Base-by-base conservation (phyloP, 2,329 filamentous ascomycete genomes). In the Microdochium paspali region DNA sequence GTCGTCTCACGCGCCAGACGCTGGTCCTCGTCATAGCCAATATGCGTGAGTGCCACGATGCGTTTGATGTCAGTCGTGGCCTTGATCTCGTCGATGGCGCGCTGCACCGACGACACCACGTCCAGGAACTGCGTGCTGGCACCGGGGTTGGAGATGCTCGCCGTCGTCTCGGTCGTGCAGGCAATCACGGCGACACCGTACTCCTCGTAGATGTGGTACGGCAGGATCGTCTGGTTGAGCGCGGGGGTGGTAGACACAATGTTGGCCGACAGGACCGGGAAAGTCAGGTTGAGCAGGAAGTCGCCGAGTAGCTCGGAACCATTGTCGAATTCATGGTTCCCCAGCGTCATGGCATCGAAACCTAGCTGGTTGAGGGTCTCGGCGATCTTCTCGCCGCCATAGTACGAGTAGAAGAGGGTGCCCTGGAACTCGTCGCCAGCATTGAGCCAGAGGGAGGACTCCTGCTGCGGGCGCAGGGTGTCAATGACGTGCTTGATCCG, bases 391-490 rank as follows among this genome's bases (percentile, higher is more conserved):
- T 83, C 79, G 23, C 79, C 78, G 15, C 76, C 75, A 56, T 85
- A 85, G 61, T 76, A 84, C 3, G 73, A 74, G 65, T 82, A 85
- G 67, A 83, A 85, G 7, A 84, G 68, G 0, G 82, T 85, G 47
- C 82, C 81, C 55, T 84, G 78, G 58, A 85, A 85, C 58, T 85
- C 82, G 54, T 85, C 82, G n/a, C 82, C 82, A 2, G 76, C 77
- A 48, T 85, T 82, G 43, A 85, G 66, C 65, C 79, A 77, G 15
- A 85, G 66, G 47, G 77, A 79, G 57, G 83, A 76, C n/a, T 76
- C 72, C 56, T 81, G 69, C 25, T 70, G 68, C 4, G 75, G 71
- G 25, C 79, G 73, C 24, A 78, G 71, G 55, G 74, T 69, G 46
- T 82, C 72, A 31, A 84, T 65, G 5, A 78, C 71, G 20, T 73